Base-by-base conservation (phyloP, 2,329 filamentous ascomycete genomes). In the Fusarium sp. region DNA sequence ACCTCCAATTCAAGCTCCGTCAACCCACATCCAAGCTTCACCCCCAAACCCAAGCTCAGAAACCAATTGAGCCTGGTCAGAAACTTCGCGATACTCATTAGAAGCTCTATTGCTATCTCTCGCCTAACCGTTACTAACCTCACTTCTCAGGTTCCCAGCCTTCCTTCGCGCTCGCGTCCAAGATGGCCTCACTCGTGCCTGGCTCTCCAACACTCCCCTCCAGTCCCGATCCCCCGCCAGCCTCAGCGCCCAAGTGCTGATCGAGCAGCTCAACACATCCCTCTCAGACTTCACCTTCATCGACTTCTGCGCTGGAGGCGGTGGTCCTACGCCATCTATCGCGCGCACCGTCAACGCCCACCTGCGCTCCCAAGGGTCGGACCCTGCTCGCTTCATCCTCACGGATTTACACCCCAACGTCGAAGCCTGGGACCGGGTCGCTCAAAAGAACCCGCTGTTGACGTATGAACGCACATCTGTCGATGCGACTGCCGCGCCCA, bases 231-330 rank as follows among this genome's bases (percentile, higher is more conserved):
- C 88, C 10, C 88, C 90, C 2, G 89, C 89, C 19, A 80, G 83
- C n/a, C 76, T 90, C 42, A 89, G 88, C n/a, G 87, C 89, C 46
- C 78, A 81, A 43, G 79, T 88, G 21, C 84, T 93, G 45, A 81
- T 84, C 39, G 79, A 78, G 22, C 80, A 85, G 42, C 83, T 91
- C 15, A 82, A 83, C 36, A 62, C 74, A 7, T 74, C 80, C 26
- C 80, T 88, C 2, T 79, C 82, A 19, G 78, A 81, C 3, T 89
- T 91, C 77, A 88, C 86, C 19, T 89, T 92, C 71, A 85, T 94
- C 65, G 92, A 94, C 80, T 92, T 94, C 78, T 93, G 91, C 77
- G 90, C 91, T 4, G 92, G 92, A 52, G 89, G 86, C 15, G 92
- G 92, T 40, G 92, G 92, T 0, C 91, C 91, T 1, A 92, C 89